Evolutionary conservation across 2,329 filamentous ascomycete genomes (phyloP).

Genomic region (Drechmeria coniospora): DNA sequence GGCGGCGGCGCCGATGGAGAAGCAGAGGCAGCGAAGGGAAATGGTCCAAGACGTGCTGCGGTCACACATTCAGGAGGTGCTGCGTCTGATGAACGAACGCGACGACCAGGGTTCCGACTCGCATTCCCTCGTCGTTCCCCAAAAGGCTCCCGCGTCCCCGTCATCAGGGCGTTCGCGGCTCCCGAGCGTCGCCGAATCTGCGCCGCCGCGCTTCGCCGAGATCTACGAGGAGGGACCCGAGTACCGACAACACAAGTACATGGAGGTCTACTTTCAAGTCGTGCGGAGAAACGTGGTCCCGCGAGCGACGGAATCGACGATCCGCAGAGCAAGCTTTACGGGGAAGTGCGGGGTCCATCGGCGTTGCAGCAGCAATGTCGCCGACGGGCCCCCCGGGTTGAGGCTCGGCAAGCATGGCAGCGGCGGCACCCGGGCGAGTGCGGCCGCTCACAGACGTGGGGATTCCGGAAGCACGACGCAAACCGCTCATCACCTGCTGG

Average conservation of each 20-base stretch:
- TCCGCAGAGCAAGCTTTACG: conserved; percentile 11
- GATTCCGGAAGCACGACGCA: no score
- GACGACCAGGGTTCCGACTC: conserved; percentile 15
- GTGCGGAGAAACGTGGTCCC: conserved; percentile 25
- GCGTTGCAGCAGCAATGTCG: conserved; percentile 1
- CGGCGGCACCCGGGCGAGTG: conserved; percentile 11
- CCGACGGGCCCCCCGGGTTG: conserved; percentile 9
- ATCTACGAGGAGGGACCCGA: conserved; percentile 31
- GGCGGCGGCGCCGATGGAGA: conserved; percentile 1
- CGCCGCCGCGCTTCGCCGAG: conserved; percentile 23
- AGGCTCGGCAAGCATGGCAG: conserved; percentile 9
- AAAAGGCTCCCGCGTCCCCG: conserved; percentile 6
- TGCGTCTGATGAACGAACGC: conserved; percentile 27
- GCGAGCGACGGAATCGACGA: conserved; percentile 14
- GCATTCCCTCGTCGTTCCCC: conserved; percentile 8
- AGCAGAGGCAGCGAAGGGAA: conserved; percentile 13
- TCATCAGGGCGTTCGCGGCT: conserved; percentile 2
- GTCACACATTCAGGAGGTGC: conserved; percentile 32
- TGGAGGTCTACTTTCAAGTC: conserved; percentile 34
- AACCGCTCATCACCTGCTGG: no score
- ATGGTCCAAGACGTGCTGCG: conserved; percentile 30
- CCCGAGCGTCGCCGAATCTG: conserved; percentile 1
- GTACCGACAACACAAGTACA: conserved; percentile 32
- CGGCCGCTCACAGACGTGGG: conserved; percentile 3
- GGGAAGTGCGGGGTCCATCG: conserved; percentile 1